Evolutionary conservation across 768 basidiomycete species (phyloP).

Genomic region (Trametes elegans): DNA sequence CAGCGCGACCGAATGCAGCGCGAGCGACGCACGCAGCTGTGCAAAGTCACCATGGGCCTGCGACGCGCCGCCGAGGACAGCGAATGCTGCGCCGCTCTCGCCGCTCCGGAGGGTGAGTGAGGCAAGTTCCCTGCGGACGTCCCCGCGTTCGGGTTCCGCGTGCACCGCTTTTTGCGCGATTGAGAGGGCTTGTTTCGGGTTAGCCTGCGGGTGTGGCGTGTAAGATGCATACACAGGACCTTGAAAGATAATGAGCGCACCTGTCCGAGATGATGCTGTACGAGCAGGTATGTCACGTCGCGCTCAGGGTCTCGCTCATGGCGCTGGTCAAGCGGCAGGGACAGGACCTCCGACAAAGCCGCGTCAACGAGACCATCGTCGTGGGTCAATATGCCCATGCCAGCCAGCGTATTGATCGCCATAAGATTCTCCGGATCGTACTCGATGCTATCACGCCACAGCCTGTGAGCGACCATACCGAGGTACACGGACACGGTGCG

Average conservation of each 20-base stretch:
- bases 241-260: conserved; percentile 36
- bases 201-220: conserved; percentile 37
- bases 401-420: conserved; percentile 81
- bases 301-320: conserved; percentile 64
- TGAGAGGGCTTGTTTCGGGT: conserved; percentile 46
- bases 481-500: neutral
- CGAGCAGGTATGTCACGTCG: conserved; percentile 69
- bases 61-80: conserved; percentile 38
- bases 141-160: conserved; percentile 50
- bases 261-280: conserved; percentile 71
- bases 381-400: conserved; percentile 82
- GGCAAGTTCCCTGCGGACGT: conserved; percentile 54
- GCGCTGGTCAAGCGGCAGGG: conserved; percentile 64
- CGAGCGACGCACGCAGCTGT: conserved; percentile 41
- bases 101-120: conserved; percentile 50
- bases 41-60: conserved; percentile 31
- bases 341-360: conserved; percentile 76
- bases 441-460: conserved; percentile 53
- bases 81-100: conserved; percentile 40
- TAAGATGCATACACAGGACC: neutral
- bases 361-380: conserved; percentile 85
- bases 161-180: conserved; percentile 57
- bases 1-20: conserved; percentile 46
- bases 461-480: conserved; percentile 2
- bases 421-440: conserved; percentile 74